A percentile compares a stretch with the other conserved stretches of the same genome.
Evolutionary conservation across 2,329 filamentous ascomycete genomes (phyloP).

Genomic region (Paraconiothyrium brasiliense): DNA sequence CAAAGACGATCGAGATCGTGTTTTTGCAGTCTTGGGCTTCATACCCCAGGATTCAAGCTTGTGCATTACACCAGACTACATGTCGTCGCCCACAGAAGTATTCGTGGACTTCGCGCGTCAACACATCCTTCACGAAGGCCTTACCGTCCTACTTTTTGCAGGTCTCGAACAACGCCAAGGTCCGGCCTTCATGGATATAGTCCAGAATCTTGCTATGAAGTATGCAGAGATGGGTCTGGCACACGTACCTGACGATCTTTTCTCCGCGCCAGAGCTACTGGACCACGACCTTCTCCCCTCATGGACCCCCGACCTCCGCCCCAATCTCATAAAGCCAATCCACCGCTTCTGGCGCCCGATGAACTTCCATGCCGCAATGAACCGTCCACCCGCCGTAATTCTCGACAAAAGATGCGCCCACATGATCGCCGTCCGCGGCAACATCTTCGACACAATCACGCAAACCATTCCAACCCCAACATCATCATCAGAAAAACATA

Average conservation of each 20-base stretch:
- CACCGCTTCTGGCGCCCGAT: neutral
- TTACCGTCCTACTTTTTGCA: neutral
- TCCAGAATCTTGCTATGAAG: neutral
- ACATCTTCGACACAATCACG: neutral
- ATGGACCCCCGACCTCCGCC: neutral
- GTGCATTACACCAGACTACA: neutral
- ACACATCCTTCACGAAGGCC: neutral
- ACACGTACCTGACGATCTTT: too few species aligned
- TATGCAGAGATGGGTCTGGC: neutral
- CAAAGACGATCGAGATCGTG: neutral
- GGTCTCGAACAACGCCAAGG: neutral
- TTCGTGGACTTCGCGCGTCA: neutral
- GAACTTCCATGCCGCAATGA: neutral
- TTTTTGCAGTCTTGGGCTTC: neutral
- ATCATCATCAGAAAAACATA: neutral
- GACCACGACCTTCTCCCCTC: neutral
- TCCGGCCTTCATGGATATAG: neutral
- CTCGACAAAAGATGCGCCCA: neutral
- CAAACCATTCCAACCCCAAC: neutral
- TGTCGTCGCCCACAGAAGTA: neutral
- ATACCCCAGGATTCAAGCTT: neutral
- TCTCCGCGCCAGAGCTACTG: neutral
- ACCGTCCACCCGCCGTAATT: neutral
- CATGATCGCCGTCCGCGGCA: neutral
- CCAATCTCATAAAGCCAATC: neutral